Conservation (phyloP, 768 basidiomycete genomes). For the Kwoniella dejecticola region DNA sequence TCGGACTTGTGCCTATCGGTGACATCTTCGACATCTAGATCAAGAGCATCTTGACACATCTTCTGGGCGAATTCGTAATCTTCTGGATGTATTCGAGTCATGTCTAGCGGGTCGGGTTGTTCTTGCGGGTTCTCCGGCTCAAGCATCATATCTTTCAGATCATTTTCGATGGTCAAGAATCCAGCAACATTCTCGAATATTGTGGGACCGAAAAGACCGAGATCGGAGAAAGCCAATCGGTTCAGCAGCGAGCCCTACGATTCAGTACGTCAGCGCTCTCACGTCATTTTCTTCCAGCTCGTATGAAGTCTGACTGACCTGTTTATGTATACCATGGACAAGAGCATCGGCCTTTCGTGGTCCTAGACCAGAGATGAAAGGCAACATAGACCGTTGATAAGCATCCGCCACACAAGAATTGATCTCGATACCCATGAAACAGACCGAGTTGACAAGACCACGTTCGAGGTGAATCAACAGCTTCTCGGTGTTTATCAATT, state of each 20-base stretch:
- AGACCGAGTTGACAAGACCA: slow-evolving; percentile 83
- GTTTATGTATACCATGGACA: slow-evolving; percentile 68
- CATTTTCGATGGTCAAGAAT: slow-evolving; percentile 65
- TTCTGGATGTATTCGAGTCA: slow-evolving; percentile 93
- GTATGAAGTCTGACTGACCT: too few species aligned
- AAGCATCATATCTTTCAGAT: slow-evolving; percentile 61
- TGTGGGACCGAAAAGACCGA: slow-evolving; percentile 74
- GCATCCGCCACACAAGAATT: slow-evolving; percentile 85
- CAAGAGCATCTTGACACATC: slow-evolving; percentile 96
- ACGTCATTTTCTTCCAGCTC: too few species aligned
- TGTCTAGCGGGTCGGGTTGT: slow-evolving; percentile 84
- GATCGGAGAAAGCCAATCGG: slow-evolving; percentile 83
- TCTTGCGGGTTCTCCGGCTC: slow-evolving; percentile 68
- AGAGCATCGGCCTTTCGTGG: slow-evolving; percentile 88
- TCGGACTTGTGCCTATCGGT: slow-evolving; percentile 89
- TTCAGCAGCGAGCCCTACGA: slow-evolving; percentile 83
- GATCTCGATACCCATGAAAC: slow-evolving; percentile 92
- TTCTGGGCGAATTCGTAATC: slow-evolving; percentile 97
- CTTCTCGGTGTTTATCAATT: slow-evolving; percentile 86
- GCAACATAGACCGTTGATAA: slow-evolving; percentile 85
- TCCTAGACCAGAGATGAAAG: slow-evolving; percentile 88
- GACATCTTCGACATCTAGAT: slow-evolving; percentile 95
- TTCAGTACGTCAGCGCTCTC: too few species aligned
- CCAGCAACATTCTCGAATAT: slow-evolving; percentile 87
- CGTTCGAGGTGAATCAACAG: slow-evolving; percentile 78